Base-by-base conservation (phyloP, 306 rosid species). In the Malus asiatica region DNA sequence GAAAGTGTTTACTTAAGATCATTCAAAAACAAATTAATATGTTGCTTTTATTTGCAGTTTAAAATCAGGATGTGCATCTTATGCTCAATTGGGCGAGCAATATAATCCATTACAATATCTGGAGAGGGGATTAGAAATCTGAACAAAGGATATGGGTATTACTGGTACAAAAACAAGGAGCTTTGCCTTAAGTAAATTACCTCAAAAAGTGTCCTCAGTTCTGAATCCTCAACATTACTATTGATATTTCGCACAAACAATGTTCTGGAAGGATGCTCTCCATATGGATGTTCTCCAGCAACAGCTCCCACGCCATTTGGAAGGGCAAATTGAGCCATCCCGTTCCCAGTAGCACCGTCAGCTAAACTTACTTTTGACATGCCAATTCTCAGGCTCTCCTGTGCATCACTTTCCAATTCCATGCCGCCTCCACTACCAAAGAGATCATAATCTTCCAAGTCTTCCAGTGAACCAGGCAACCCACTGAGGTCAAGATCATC, bases 221-320 rank as follows among this genome's bases (percentile, higher is more conserved):
- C 97, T n/a, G 92, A 84, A 83, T 93, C 97, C 83, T 93, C 97
- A 6, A 90, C 97, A 73, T 87, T 93, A 86, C 96, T 90, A 76
- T 93, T 93, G 82, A 93, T 93, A 86, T 93, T 93, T 32, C 97
- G 91, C 80, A 93, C 97, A 84, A 93, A 93, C 73, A 93, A 81
- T 62, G 97, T 93, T 82, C 97, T 91, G 51, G 97, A 93, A 82
- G 97, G 97, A 90, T 90, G 97, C 86, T 93, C 96, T 19, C 97
- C 97, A 79, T 89, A 93, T 29, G 96, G 97, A 86, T 93, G 97
- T 85, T 93, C 97, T 69, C 97, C 97, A 23, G 94, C 93, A 93
- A 90, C 91, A 73, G 91, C 42, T 82, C 88, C 97, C 46, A 78
- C 87, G 12, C 94, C 94, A 80, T 93, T 93, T 69, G 96, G 68